A percentile compares a stretch with the other conserved stretches of the same genome.
Conservation (phyloP, 345 rosid genomes). For the Gossypium bickii region DNA sequence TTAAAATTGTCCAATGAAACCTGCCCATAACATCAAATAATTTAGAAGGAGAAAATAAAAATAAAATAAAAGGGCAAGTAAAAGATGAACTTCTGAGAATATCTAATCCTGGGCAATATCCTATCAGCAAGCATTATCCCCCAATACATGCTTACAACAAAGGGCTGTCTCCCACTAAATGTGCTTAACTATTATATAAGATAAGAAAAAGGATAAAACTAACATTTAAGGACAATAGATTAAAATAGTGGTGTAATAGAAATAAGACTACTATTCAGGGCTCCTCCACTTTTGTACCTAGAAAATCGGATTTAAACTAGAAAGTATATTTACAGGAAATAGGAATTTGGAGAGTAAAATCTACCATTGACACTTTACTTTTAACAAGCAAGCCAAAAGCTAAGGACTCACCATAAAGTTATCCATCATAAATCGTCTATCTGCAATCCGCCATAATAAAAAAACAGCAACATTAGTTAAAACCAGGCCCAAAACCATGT, state of each 20-base stretch:
- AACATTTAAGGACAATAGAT: background rate
- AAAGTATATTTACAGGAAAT: background rate
- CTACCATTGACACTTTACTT: background rate
- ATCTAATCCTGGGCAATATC: background rate
- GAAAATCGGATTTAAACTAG: background rate
- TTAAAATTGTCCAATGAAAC: conserved; percentile 69
- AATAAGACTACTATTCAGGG: background rate
- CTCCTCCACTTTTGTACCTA: background rate
- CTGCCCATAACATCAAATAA: conserved; percentile 39
- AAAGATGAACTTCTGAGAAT: background rate
- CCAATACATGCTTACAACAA: background rate
- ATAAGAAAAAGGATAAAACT: background rate
- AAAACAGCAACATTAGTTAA: conserved; percentile 66
- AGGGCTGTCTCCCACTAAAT: background rate
- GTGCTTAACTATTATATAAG: background rate
- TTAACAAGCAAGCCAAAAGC: background rate
- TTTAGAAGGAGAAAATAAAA: conserved; percentile 12
- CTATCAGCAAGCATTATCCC: background rate
- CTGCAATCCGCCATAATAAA: conserved; percentile 60
- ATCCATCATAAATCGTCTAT: conserved; percentile 52
- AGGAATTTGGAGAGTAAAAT: conserved; percentile 2
- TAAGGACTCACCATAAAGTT: conserved; percentile 73
- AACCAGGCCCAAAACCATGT: conserved; percentile 62
- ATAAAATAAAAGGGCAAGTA: background rate
- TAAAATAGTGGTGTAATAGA: background rate